Evolutionary conservation across 176 grass and related monocot genomes (phyloP).

Genomic region (Hordeum vulgare): MorexV3_pseudomolecules_assembly NC_058524.1:214104828-214105327

Average conservation of each 20-base stretch:
- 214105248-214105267: conserved; percentile 67
- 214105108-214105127: background rate
- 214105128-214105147: background rate
- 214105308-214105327: conserved; percentile 58
- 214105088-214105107: conserved; percentile 9
- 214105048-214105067: conserved; percentile 1
- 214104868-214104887: conserved; percentile 49
- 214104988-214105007: conserved; percentile 36
- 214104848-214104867: conserved; percentile 19
- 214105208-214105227: conserved; percentile 32
- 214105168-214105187: conserved; percentile 8
- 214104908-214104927: conserved; percentile 24
- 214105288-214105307: conserved; percentile 80
- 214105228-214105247: conserved; percentile 77
- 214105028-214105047: background rate
- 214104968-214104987: conserved; percentile 48
- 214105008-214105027: background rate
- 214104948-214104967: conserved; percentile 73
- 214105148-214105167: background rate
- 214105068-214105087: conserved; percentile 19
- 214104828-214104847: background rate
- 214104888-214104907: conserved; percentile 21
- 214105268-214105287: conserved; percentile 60
- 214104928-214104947: conserved; percentile 25
- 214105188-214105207: background rate